Evolutionary conservation across 2,329 filamentous ascomycete genomes (phyloP).

Genomic region (Sclerotinia nivalis): DNA sequence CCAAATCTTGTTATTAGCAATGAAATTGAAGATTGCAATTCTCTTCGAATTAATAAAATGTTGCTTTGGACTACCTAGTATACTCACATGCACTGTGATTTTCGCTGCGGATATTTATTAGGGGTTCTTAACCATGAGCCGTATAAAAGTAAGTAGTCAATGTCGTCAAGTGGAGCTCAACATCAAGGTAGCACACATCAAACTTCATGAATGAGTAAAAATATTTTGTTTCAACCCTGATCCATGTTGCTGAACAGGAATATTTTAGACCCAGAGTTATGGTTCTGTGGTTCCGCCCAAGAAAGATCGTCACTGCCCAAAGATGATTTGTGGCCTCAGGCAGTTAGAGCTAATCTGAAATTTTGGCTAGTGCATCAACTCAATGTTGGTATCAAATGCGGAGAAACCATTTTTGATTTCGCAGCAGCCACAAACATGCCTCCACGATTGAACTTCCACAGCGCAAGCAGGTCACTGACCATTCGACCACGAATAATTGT

Average conservation of each 20-base stretch:
- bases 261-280: background rate
- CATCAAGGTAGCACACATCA: constrained; percentile 1
- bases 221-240: background rate
- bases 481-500: constrained; percentile 45
- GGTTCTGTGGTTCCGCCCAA: constrained; percentile 15
- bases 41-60: background rate
- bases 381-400: constrained; percentile 6
- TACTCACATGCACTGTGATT: background rate
- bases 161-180: background rate
- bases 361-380: constrained; percentile 18
- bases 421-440: constrained; percentile 49
- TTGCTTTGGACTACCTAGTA: background rate
- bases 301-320: constrained; percentile 12
- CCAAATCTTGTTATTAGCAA: constrained; percentile 16
- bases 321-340: constrained; percentile 1
- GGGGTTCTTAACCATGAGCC: background rate
- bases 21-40: background rate
- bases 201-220: background rate
- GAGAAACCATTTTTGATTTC: constrained; percentile 12
- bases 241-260: constrained; percentile 10
- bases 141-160: background rate
- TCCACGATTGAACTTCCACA: constrained; percentile 54
- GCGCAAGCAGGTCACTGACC: constrained; percentile 47
- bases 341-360: background rate
- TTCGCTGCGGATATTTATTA: background rate